phyloP scores from a whole-genome alignment of 2,329 filamentous ascomycete species.

The Daldinia sp. region DNA sequence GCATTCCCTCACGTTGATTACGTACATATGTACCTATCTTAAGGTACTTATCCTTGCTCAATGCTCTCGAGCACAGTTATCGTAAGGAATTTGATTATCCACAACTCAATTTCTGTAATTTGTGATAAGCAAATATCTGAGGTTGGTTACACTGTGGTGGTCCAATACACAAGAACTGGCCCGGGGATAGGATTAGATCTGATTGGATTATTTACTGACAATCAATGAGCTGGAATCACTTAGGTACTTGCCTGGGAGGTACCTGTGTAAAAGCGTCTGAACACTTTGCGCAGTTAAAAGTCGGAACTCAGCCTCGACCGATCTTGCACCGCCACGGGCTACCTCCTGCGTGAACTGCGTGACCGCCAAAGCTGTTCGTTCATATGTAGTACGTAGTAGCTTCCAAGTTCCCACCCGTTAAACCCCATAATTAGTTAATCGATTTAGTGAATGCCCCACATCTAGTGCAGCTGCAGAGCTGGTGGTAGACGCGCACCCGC shows the following conservation, averaged over 20 bases:
- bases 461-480: neutral
- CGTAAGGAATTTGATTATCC: neutral
- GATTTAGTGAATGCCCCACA: constrained; percentile 7
- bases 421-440: constrained; percentile 5
- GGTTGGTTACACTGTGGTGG: neutral
- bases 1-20: neutral
- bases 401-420: no score
- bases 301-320: neutral
- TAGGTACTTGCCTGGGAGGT: no score
- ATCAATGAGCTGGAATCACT: no score
- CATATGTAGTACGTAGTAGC: no score
- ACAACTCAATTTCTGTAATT: neutral
- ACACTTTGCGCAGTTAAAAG: no score
- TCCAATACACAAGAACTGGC: neutral
- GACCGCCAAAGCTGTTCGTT: no score
- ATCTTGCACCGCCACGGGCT: constrained; percentile 24
- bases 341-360: neutral
- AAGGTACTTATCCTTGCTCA: neutral
- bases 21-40: no score
- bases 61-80: neutral
- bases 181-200: no score
- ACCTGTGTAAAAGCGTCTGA: no score
- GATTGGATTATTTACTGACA: no score
- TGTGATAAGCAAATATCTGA: neutral
- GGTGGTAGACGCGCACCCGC: constrained; percentile 19